Evolutionary conservation across 2,329 filamentous ascomycete species (phyloP).

Genomic region (Sporothrix brunneoviolacea): DNA sequence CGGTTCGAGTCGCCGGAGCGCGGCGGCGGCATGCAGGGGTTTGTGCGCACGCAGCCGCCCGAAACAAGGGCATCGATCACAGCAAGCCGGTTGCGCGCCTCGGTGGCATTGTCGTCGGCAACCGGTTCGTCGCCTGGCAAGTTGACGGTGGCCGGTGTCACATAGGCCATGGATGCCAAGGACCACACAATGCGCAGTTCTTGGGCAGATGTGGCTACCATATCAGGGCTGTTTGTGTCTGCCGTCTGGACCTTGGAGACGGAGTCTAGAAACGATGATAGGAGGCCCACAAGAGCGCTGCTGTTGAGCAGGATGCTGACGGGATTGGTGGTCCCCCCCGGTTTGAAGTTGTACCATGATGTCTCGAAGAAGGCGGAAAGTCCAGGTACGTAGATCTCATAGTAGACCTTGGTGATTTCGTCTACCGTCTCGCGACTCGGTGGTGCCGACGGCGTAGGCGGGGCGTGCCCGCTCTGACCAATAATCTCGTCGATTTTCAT

Average conservation of each 20-base stretch:
- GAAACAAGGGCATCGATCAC: conserved; percentile 72
- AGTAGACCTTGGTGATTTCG: conserved; percentile 65
- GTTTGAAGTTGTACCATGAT: conserved; percentile 63
- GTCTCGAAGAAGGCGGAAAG: conserved; percentile 76
- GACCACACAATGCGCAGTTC: conserved; percentile 57
- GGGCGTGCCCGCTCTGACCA: conserved; percentile 50
- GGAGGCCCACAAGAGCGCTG: conserved; percentile 55
- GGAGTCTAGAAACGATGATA: conserved; percentile 58
- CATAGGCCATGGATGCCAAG: conserved; percentile 45
- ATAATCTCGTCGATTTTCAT: conserved; percentile 72
- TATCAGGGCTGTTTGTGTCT: conserved; percentile 40
- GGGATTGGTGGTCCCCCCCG: conserved; percentile 34
- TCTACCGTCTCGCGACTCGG: conserved; percentile 48
- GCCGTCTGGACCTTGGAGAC: conserved; percentile 42
- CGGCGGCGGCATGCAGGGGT: conserved; percentile 47
- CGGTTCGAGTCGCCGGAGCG: conserved; percentile 46
- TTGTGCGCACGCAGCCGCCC: conserved; percentile 57
- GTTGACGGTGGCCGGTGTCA: conserved; percentile 30
- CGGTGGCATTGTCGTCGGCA: conserved; percentile 51
- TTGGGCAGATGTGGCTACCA: conserved; percentile 46
- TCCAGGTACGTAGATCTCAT: conserved; percentile 65
- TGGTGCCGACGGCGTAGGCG: conserved; percentile 48
- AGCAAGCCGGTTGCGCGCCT: conserved; percentile 63
- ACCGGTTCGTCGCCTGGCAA: conserved; percentile 33
- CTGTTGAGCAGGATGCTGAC: conserved; percentile 44